Evolutionary conservation across 768 basidiomycete species (phyloP).

Genomic region (Sporobolomyces roseus): DNA sequence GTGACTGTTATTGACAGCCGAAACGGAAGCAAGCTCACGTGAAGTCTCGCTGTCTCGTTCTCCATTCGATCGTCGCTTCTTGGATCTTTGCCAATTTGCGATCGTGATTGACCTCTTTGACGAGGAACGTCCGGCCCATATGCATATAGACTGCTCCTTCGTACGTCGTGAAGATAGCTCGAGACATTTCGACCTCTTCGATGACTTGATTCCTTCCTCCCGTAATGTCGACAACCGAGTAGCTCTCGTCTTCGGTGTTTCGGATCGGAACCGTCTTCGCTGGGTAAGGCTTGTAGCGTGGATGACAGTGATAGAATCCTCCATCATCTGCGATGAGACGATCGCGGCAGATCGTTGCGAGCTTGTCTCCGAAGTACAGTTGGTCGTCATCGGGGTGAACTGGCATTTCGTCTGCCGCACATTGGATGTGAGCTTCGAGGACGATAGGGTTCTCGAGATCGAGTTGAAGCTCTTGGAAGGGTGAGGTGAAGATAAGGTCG

Average conservation of each 20-base stretch:
- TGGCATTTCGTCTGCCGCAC: constrained; percentile 82
- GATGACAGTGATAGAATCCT: constrained; percentile 81
- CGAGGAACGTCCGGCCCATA: constrained; percentile 75
- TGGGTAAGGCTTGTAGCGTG: constrained; percentile 73
- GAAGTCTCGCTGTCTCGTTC: constrained; percentile 70
- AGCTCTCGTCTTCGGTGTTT: constrained; percentile 72
- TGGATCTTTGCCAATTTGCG: constrained; percentile 65
- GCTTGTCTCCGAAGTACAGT: constrained; percentile 65
- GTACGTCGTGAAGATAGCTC: constrained; percentile 78
- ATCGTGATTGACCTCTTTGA: constrained; percentile 75
- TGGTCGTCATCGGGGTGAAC: constrained; percentile 60
- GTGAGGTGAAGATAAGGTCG: constrained; percentile 62
- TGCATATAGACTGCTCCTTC: constrained; percentile 89
- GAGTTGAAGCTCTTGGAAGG: constrained; percentile 61
- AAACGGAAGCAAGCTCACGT: constrained; percentile 55
- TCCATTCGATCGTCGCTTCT: constrained; percentile 76
- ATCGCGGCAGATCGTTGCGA: constrained; percentile 60
- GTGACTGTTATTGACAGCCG: not conserved
- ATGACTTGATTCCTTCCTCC: constrained; percentile 54
- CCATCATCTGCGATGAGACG: constrained; percentile 66
- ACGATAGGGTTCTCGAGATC: constrained; percentile 71
- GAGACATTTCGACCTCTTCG: constrained; percentile 77
- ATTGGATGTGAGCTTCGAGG: constrained; percentile 80
- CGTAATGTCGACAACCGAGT: constrained; percentile 66
- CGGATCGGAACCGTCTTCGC: constrained; percentile 69